These are phyloP conservation scores for Begonia masoniana DNA, from an alignment of 306 rosid species.

Conservation along the genomic window DNA sequence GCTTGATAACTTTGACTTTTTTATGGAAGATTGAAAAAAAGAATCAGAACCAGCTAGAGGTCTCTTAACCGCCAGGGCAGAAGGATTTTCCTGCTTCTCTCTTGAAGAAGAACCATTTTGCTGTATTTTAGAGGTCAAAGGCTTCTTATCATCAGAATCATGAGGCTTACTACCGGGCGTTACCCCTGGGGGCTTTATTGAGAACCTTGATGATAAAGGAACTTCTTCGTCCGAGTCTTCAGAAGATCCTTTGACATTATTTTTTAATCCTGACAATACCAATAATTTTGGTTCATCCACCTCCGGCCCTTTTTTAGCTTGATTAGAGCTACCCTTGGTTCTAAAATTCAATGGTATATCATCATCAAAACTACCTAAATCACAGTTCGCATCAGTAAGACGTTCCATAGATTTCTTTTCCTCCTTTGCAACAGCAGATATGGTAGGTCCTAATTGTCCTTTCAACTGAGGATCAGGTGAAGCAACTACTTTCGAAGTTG, in stretches of 20 bases:
- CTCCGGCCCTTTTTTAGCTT: constrained; percentile 6
- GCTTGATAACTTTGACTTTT: constrained; percentile 26
- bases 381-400: constrained; percentile 12
- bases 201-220: constrained; percentile 25
- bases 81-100: constrained; percentile 18
- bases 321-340: constrained; percentile 17
- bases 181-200: constrained; percentile 17
- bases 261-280: constrained; percentile 6
- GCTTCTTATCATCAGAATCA: constrained; percentile 26
- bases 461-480: constrained; percentile 10
- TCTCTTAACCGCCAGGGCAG: constrained; percentile 24
- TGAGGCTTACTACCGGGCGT: constrained; percentile 15
- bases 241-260: constrained; percentile 6
- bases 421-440: constrained; percentile 14
- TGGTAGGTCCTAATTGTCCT: not conserved
- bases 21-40: constrained; percentile 16
- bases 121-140: constrained; percentile 16
- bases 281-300: not conserved
- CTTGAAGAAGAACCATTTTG: constrained; percentile 27
- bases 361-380: constrained; percentile 22
- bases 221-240: constrained; percentile 40
- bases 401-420: constrained; percentile 10
- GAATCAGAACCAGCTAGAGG: constrained; percentile 25
- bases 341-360: constrained; percentile 30
- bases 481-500: constrained; percentile 7